Percentiles rank a stretch among this genome's conserved stretches.
These are phyloP conservation scores for Moesziomyces aphidis DNA, from an alignment of 1,284 basidiomycete genomes.

Conservation along the genomic window DNA sequence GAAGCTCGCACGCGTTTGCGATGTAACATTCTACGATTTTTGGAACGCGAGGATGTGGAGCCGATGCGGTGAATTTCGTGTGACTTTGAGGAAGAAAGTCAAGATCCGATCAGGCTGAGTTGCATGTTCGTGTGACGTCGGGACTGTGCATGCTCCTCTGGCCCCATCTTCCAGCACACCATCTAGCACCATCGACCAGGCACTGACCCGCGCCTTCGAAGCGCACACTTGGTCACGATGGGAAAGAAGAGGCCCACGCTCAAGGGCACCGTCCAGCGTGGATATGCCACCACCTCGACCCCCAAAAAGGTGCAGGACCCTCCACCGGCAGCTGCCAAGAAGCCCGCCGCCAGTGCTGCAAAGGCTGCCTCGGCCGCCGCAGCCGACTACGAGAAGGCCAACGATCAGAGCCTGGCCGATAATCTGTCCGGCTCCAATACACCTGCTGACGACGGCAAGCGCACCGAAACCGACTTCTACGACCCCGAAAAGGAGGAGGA, in stretches of 20 bases:
- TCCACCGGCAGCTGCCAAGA: slow-evolving; percentile 47
- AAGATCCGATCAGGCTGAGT: no score
- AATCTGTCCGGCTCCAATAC: slow-evolving; percentile 22
- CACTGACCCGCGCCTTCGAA: background rate
- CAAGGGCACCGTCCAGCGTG: slow-evolving; percentile 59
- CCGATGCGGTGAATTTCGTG: background rate
- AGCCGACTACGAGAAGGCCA: slow-evolving; percentile 40
- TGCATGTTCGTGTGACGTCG: slow-evolving; percentile 12
- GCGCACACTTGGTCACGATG: slow-evolving; percentile 10
- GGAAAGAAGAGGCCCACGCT: slow-evolving; percentile 64
- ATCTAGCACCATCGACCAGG: slow-evolving; percentile 2
- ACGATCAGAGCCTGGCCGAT: slow-evolving; percentile 38
- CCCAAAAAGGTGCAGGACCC: slow-evolving; percentile 78
- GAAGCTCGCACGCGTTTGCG: background rate
- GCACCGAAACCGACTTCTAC: slow-evolving; percentile 21
- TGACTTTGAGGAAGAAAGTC: background rate
- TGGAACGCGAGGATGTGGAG: background rate
- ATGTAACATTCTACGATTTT: background rate
- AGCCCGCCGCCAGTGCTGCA: slow-evolving; percentile 56
- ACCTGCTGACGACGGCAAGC: slow-evolving; percentile 10
- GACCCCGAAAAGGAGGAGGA: slow-evolving; percentile 61
- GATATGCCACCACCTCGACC: slow-evolving; percentile 73
- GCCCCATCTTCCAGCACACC: background rate
- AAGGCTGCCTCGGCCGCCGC: slow-evolving; percentile 47
- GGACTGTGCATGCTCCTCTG: background rate